Evolutionary conservation across 1,139 yeast species (phyloP), one percentile per base, ranked within the genome.

Genomic region (Blastobotrys malaysiensis): DNA sequence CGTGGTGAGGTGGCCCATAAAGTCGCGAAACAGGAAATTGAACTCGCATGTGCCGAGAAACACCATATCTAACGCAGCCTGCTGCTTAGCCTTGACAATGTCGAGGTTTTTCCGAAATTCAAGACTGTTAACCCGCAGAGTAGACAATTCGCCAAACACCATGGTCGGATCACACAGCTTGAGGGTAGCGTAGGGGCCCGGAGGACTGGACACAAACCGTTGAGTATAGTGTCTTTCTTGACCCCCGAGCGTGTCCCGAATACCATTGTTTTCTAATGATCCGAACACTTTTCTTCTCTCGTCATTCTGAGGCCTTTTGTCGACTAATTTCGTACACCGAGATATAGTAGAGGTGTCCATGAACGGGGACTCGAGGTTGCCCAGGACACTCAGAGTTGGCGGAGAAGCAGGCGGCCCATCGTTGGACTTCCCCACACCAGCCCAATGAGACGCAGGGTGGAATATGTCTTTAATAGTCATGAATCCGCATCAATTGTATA

Each of bases 11-110:
- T 63, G 63, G 19, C 69, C 69, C 43, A 66, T 60, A 48, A 66
- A 66, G 53, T 67, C 69, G n/a, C 69, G 61, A 52, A 65, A 66
- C 43, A 61, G 53, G 53, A 59, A 65, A 16, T 57, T 59, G 20
- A 66, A 65, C 24, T 61, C 62, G 24, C 48, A 20, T 6, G 45
- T 31, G 48, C 60, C 59, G 3, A 46, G 52, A 13, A 57, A 49
- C 16, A 61, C 47, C 7, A 50, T 43, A n/a, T 52, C 51, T 18
- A 61, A 46, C 7, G 55, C 61, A 22, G 49, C 46, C 9, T 54
- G 52, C 14, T 59, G 58, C 51, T 62, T 62, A 31, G 56, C 51
- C 13, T 55, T 54, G 27, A 61, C 53, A 26, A 61, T 43, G 14
- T 59, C 59, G 24, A 60, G 44, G 44, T 57, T 57, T 19, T 50